Conservation (phyloP, 345 rosid genomes). For the Dipteronia dyeriana region DNA sequence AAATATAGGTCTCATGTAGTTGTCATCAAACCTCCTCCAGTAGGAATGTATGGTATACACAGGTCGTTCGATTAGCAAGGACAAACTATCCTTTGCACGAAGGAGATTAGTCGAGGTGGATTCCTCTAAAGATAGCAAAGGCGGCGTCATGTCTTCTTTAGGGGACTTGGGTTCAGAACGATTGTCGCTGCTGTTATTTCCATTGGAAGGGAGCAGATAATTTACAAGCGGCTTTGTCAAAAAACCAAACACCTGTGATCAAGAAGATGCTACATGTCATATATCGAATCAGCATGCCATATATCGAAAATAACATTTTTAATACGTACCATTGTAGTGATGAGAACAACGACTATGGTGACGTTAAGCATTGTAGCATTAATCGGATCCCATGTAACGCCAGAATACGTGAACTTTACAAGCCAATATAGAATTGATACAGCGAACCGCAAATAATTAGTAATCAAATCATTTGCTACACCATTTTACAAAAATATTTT, state of each 20-base stretch:
- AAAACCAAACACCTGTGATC: constrained; percentile 78
- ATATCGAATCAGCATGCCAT: background rate
- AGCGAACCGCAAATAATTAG: background rate
- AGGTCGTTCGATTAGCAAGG: constrained; percentile 77
- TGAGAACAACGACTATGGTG: constrained; percentile 69
- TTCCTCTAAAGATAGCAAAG: constrained; percentile 69
- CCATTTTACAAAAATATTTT: background rate
- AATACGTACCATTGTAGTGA: constrained; percentile 64
- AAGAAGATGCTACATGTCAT: background rate
- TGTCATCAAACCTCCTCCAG: constrained; percentile 85
- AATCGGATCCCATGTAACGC: constrained; percentile 64
- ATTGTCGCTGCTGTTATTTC: background rate
- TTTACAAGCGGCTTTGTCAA: constrained; percentile 75
- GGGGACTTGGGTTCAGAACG: constrained; percentile 44
- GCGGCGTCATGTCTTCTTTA: constrained; percentile 53
- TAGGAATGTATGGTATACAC: constrained; percentile 74
- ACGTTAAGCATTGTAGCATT: constrained; percentile 70
- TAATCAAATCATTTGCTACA: background rate
- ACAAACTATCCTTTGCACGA: constrained; percentile 71
- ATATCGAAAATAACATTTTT: background rate
- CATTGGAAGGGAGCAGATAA: constrained; percentile 50
- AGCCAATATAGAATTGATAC: constrained; percentile 11
- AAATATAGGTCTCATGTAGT: constrained; percentile 85
- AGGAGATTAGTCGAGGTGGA: constrained; percentile 62
- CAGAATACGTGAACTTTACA: constrained; percentile 70